Conservation (phyloP, 2,329 filamentous ascomycete species). For the Grosmannia serpens region DNA sequence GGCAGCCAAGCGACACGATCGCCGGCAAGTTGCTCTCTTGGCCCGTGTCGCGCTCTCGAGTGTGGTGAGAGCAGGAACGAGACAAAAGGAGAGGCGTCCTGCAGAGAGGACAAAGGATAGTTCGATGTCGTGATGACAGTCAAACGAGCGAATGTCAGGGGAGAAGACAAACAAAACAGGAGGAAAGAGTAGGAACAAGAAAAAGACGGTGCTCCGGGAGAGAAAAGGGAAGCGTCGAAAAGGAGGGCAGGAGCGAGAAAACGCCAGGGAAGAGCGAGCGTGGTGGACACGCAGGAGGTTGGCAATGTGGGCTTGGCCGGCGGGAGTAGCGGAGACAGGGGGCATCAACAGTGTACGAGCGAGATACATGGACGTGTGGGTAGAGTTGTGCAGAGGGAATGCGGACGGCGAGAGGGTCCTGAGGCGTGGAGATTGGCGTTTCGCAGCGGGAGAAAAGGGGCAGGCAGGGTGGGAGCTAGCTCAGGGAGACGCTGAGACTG, state of each 20-base stretch:
- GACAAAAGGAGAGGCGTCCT: not conserved
- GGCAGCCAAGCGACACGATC: not conserved
- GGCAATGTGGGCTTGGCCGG: not conserved
- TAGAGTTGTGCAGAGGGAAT: not conserved
- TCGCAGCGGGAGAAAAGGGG: not conserved
- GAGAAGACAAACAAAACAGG: conserved; percentile 1
- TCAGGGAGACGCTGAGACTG: not conserved
- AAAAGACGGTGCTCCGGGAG: not conserved
- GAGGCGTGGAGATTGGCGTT: not conserved
- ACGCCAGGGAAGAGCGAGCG: conserved; percentile 7
- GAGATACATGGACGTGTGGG: not conserved
- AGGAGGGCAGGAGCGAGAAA: conserved; percentile 7
- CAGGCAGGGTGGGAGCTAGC: not conserved
- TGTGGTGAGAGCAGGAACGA: not conserved
- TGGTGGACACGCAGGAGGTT: conserved; percentile 6
- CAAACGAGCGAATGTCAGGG: not conserved
- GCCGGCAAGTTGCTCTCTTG: not conserved
- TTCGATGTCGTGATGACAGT: not conserved
- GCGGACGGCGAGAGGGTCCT: not conserved
- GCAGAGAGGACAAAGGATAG: not conserved
- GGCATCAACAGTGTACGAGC: conserved; percentile 6
- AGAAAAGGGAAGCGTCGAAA: not conserved
- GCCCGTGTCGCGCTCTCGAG: not conserved
- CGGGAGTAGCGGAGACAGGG: conserved; percentile 8
- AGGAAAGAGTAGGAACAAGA: not conserved